Conservation (phyloP, 441 rosid species). For the Bocquillonia castaneifolia region DNA sequence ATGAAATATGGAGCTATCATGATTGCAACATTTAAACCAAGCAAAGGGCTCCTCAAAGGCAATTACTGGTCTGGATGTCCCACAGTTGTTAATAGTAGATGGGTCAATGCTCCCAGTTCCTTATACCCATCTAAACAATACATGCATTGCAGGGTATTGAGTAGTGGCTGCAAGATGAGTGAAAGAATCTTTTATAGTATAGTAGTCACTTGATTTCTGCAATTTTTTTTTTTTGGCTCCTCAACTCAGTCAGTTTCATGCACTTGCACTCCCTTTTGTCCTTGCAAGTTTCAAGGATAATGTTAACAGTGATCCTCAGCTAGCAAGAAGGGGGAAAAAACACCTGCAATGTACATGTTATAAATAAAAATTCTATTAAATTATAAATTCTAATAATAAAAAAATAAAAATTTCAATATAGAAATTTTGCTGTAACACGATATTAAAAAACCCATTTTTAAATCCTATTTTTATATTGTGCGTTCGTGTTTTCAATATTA, state of each 20-base stretch:
- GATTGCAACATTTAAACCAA: slow-evolving; percentile 11
- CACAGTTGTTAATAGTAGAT: neutral
- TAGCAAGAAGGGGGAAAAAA: too few species aligned
- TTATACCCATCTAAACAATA: neutral
- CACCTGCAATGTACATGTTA: too few species aligned
- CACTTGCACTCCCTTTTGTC: too few species aligned
- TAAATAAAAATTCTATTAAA: too few species aligned
- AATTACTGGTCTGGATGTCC: slow-evolving; percentile 2
- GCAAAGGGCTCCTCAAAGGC: neutral
- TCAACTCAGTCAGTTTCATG: neutral
- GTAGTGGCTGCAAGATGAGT: slow-evolving; percentile 3
- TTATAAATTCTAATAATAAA: too few species aligned
- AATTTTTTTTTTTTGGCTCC: neutral
- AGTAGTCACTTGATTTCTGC: neutral
- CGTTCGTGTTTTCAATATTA: too few species aligned
- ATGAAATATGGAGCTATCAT: neutral
- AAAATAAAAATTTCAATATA: too few species aligned
- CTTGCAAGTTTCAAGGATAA: too few species aligned
- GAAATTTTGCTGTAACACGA: too few species aligned
- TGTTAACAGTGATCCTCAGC: too few species aligned
- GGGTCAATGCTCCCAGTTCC: neutral
- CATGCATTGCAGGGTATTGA: neutral
- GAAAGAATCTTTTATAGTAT: neutral
- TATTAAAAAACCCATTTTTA: too few species aligned
- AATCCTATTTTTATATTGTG: too few species aligned